These are phyloP conservation scores for Rhododendron williamsianum DNA, from an alignment of 148 eudicot species.

Conservation along the genomic window DNA sequence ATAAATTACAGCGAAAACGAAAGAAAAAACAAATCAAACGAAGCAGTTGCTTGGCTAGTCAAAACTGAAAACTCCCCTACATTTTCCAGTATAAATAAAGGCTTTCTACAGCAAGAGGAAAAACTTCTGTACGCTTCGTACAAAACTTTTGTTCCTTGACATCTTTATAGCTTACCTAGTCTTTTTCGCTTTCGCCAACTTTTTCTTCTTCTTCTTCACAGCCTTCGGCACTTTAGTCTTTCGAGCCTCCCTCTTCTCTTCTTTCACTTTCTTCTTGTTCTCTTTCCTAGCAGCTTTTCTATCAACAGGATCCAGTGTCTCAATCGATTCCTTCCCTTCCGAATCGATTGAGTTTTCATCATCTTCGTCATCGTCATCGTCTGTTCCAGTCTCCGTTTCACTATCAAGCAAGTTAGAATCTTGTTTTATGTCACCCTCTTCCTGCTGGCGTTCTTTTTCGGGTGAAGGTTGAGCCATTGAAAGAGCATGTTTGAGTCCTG, in stretches of 20 bases:
- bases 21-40: neutral
- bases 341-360: slow-evolving; percentile 41
- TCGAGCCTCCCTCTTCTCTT: slow-evolving; percentile 86
- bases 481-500: slow-evolving; percentile 55
- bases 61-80: neutral
- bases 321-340: slow-evolving; percentile 25
- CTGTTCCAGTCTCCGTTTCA: slow-evolving; percentile 39
- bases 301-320: slow-evolving; percentile 36
- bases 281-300: slow-evolving; percentile 77
- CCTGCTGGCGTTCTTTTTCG: slow-evolving; percentile 14
- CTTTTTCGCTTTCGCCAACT: slow-evolving; percentile 78
- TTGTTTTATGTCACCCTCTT: slow-evolving; percentile 12
- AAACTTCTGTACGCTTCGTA: neutral
- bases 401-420: slow-evolving; percentile 25
- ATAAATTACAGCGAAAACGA: neutral
- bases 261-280: slow-evolving; percentile 95
- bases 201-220: slow-evolving; percentile 85
- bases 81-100: too few relatives aligned
- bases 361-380: slow-evolving; percentile 29
- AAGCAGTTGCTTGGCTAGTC: neutral
- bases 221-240: slow-evolving; percentile 83
- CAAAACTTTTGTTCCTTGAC: neutral
- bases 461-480: slow-evolving; percentile 20
- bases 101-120: neutral
- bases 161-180: slow-evolving; percentile 15